Evolutionary conservation across 1,139 yeast genomes (phyloP).

Genomic region (Lodderomyces orthopsilosis): DNA sequence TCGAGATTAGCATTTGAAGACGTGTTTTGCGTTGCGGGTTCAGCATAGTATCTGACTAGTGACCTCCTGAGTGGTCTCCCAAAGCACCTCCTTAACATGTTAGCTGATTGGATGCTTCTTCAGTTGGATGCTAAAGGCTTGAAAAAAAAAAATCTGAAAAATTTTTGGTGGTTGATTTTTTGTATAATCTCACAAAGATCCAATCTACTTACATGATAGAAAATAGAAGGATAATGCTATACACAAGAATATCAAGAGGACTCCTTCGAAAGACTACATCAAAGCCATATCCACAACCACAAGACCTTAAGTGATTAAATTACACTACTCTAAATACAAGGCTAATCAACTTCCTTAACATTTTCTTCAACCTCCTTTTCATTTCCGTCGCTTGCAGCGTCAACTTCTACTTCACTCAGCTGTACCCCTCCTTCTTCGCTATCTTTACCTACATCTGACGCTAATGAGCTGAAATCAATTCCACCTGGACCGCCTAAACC

Average conservation of each 20-base stretch:
- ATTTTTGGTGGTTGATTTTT: constrained; percentile 5
- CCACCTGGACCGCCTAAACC: constrained; percentile 21
- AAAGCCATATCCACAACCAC: neutral
- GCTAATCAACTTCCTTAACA: constrained; percentile 5
- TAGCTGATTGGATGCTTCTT: neutral
- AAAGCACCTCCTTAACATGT: constrained; percentile 6
- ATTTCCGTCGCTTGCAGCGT: neutral
- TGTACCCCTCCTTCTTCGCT: neutral
- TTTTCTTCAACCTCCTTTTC: neutral
- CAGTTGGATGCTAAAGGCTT: neutral
- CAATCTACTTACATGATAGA: too few species aligned
- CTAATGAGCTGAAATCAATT: constrained; percentile 5
- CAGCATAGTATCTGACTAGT: neutral
- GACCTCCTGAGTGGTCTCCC: constrained; percentile 3
- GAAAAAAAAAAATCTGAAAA: constrained; percentile 1
- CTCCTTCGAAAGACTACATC: too few species aligned
- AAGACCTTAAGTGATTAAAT: neutral
- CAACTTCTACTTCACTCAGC: neutral
- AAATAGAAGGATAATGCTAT: too few species aligned
- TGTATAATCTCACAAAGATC: neutral
- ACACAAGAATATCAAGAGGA: too few species aligned
- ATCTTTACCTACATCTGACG: constrained; percentile 1
- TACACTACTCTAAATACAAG: neutral
- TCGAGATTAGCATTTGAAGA: constrained; percentile 1
- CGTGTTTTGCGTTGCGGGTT: neutral